These are phyloP conservation scores for Escallonia rubra DNA, from an alignment of 129 eudicot genomes.

Conservation along the genomic window DNA sequence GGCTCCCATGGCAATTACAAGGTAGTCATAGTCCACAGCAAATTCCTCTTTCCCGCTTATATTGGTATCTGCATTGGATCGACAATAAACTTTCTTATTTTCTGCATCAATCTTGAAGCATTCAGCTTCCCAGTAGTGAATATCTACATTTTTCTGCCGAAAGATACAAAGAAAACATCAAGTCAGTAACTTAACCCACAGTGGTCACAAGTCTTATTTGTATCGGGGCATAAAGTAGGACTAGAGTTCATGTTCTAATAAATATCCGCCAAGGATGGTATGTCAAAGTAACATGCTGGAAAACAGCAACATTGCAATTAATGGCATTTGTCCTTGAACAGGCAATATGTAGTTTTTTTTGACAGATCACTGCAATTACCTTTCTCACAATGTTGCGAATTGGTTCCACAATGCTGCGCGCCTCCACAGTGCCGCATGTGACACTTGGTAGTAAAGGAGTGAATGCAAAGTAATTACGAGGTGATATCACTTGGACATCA, in stretches of 20 bases:
- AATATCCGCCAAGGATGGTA: no score
- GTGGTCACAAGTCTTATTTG: no score
- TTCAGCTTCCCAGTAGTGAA: conserved; percentile 79
- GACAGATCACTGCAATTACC: conserved; percentile 25
- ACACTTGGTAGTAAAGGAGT: conserved; percentile 97
- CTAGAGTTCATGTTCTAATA: no score
- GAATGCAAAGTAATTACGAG: conserved; percentile 91
- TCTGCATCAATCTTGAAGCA: conserved; percentile 75
- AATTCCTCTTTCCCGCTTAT: conserved; percentile 50
- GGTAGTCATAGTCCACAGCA: conserved; percentile 73
- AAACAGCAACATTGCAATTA: no score
- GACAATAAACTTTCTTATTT: conserved; percentile 76
- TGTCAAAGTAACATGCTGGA: no score
- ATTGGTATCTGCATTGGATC: conserved; percentile 32
- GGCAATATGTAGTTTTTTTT: neutral
- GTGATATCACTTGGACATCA: conserved; percentile 87
- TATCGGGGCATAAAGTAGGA: no score
- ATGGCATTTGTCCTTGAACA: neutral
- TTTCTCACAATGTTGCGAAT: conserved; percentile 77
- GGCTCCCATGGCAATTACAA: conserved; percentile 80
- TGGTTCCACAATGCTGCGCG: conserved; percentile 94
- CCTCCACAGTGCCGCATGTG: conserved; percentile 86
- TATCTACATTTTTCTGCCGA: conserved; percentile 60
- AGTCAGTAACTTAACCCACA: conserved; percentile 13
- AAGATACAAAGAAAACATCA: conserved; percentile 6